Percentiles rank a stretch among this genome's conserved stretches.
Evolutionary conservation across 164 flowering plant genomes (phyloP).

Genomic region (Nymphaea colorata): DNA sequence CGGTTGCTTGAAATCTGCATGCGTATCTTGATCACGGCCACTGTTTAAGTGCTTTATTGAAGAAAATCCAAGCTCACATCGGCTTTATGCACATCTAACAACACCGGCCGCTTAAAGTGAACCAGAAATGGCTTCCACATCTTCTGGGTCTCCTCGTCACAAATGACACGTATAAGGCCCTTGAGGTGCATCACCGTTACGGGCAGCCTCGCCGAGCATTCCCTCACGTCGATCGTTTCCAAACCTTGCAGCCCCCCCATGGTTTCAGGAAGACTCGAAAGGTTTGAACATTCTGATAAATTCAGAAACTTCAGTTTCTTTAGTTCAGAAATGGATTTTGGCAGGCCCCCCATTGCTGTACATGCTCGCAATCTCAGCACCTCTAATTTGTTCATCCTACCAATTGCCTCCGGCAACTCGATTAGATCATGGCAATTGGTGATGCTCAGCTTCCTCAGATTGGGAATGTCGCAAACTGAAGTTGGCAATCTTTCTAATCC

Average conservation of each 20-base stretch:
- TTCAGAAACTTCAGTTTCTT: constrained; percentile 40
- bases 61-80: not conserved
- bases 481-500: constrained; percentile 43
- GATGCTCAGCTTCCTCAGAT: constrained; percentile 42
- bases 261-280: constrained; percentile 48
- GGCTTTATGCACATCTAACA: not conserved
- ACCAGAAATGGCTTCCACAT: constrained; percentile 42
- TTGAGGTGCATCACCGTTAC: constrained; percentile 20
- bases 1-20: too few relatives aligned
- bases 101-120: not conserved
- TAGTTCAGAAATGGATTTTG: constrained; percentile 34
- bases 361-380: constrained; percentile 54
- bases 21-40: too few relatives aligned
- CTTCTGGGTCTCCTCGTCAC: constrained; percentile 53
- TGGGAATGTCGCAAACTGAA: constrained; percentile 26
- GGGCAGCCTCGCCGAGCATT: constrained; percentile 44
- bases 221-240: constrained; percentile 81
- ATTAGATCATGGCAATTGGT: constrained; percentile 57
- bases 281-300: constrained; percentile 55
- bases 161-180: constrained; percentile 38
- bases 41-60: not conserved
- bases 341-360: constrained; percentile 38
- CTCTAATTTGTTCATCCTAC: constrained; percentile 25
- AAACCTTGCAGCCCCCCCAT: constrained; percentile 31
- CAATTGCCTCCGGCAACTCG: constrained; percentile 39